Percentiles rank a stretch among this genome's conserved stretches.
Conservation (phyloP, 805 yeast species). For the Saccharomycopsis capsularis region DNA sequence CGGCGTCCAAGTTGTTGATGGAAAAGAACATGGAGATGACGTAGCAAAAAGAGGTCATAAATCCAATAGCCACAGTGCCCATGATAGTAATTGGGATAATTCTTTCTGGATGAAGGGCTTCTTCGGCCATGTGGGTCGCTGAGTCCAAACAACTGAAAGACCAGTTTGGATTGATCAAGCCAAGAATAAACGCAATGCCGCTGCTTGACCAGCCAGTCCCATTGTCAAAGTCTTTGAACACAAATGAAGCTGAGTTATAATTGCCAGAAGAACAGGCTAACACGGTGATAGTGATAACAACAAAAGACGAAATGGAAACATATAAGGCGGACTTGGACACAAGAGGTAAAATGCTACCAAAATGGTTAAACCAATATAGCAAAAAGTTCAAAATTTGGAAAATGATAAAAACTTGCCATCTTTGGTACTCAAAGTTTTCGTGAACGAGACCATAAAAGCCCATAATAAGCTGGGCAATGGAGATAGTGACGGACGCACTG, state of each 20-base stretch:
- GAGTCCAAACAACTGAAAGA: conserved; percentile 62
- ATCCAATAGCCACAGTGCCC: conserved; percentile 59
- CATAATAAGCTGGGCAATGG: conserved; percentile 44
- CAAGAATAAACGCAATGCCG: conserved; percentile 61
- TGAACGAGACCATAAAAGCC: conserved; percentile 38
- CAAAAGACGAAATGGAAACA: conserved; percentile 45
- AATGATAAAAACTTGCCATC: conserved; percentile 51
- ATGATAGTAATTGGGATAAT: conserved; percentile 56
- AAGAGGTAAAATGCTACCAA: conserved; percentile 45
- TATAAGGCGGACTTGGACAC: conserved; percentile 45
- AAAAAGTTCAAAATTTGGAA: conserved; percentile 40
- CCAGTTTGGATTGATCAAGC: conserved; percentile 67
- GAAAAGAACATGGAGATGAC: conserved; percentile 53
- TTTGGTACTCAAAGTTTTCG: conserved; percentile 32
- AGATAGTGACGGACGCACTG: conserved; percentile 50
- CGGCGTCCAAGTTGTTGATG: conserved; percentile 44
- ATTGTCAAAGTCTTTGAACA: conserved; percentile 47
- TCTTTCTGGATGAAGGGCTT: conserved; percentile 48
- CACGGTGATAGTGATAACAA: conserved; percentile 46
- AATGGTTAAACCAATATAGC: conserved; percentile 41
- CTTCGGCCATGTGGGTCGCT: conserved; percentile 70
- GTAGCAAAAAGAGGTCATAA: conserved; percentile 50
- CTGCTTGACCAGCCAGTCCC: conserved; percentile 54
- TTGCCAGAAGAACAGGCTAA: conserved; percentile 46
- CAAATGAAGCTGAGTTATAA: conserved; percentile 45